Evolutionary conservation across 495 filamentous ascomycete species (phyloP), one percentile per base, ranked within the genome.

Genomic region (Astrothelium macrocarpum): DNA sequence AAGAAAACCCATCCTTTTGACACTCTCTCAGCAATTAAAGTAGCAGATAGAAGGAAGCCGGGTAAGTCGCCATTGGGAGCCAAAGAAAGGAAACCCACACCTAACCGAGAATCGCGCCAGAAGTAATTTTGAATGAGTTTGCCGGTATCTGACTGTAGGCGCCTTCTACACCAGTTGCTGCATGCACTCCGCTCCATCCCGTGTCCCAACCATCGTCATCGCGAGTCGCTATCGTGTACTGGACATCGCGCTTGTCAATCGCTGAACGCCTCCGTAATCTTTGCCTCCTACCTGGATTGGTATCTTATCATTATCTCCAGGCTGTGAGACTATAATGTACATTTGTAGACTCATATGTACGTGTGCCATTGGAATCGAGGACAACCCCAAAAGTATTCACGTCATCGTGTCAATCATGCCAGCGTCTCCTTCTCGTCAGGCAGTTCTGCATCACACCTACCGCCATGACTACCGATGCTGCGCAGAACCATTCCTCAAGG

Each of bases 401-500:
- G 11, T 56, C 10, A 20, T 26, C 25, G 16, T n/a, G 16, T 56
- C 16, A 56, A 56, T 29, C 23, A 29, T 56, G 49, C 49, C 49
- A 56, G 25, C 25, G 29, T 16, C 49, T 56, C 7, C 7, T 16
- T 29, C 5, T 12, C 20, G 23, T 56, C 23, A 9, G 12, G 49
- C 5, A 26, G 25, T 29, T 49, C 11, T 9, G 12, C 25, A n/a
- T 56, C 12, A 7, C 49, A 29, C n/a, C 5, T 9, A 16, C 25
- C 26, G 2, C 25, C 2, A 56, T 29, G 2, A 20, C 25, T 29
- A 56, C 25, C 49, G 49, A 56, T 56, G 49, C 49, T 56, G 49
- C 11, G 10, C 49, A 11, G 49, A 29, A 9, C 23, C 49, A 20
- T 56, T 56, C 34, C 65, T 67, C 12, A 77, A 66, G 23, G 61